These are phyloP conservation scores for Boletus sensibilis DNA, from an alignment of 768 basidiomycete genomes.

Conservation along the genomic window DNA sequence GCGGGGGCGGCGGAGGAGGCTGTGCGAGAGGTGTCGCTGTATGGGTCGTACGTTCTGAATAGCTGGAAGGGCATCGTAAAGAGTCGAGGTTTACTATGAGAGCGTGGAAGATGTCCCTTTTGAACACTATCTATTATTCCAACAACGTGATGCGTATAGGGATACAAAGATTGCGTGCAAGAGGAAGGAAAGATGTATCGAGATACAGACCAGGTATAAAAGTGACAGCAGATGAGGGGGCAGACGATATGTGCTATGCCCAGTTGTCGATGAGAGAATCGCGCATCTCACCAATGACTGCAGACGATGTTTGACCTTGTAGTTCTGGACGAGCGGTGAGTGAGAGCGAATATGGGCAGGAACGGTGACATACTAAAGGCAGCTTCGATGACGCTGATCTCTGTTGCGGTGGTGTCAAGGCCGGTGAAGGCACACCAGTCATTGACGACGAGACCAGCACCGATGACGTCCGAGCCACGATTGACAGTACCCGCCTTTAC, in stretches of 20 bases:
- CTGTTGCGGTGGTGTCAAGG: constrained; percentile 98
- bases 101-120: background rate
- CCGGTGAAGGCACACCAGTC: constrained; percentile 99
- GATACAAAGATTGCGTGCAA: constrained; percentile 23
- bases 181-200: background rate
- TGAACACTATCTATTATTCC: constrained; percentile 13
- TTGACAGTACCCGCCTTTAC: constrained; percentile 94
- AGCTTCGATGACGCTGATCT: constrained; percentile 97
- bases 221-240: background rate
- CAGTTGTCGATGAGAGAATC: constrained; percentile 91
- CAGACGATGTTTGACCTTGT: constrained; percentile 78
- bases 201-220: constrained; percentile 10
- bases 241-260: constrained; percentile 51
- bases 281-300: constrained; percentile 89
- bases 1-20: constrained; percentile 45
- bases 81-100: constrained; percentile 56
- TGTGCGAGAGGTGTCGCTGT: constrained; percentile 53
- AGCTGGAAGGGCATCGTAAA: constrained; percentile 74
- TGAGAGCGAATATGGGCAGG: background rate
- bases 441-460: constrained; percentile 96
- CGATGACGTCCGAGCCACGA: constrained; percentile 96
- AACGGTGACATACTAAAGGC: constrained; percentile 76
- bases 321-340: constrained; percentile 53
- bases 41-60: constrained; percentile 57
- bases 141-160: constrained; percentile 13